Percentiles rank a stretch among this genome's conserved stretches.
Evolutionary conservation across 2,329 filamentous ascomycete species (phyloP).

Genomic region (Helminthosporium solani): DNA sequence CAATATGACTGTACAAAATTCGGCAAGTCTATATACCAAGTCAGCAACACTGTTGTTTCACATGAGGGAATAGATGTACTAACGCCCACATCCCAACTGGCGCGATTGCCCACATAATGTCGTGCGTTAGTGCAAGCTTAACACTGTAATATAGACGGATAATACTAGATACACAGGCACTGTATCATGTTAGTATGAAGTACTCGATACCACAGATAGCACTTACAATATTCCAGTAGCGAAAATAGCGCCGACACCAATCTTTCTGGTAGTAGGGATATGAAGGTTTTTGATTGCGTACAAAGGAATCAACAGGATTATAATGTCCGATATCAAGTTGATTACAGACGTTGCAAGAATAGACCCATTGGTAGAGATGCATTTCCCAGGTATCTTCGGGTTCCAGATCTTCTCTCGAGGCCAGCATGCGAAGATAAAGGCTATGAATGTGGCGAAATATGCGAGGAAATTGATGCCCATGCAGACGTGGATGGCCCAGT

Average conservation of each 20-base stretch:
- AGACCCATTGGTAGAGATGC: background rate
- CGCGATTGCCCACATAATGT: slow-evolving; percentile 11
- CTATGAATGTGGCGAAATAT: background rate
- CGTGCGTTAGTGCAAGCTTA: slow-evolving; percentile 5
- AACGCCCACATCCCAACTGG: slow-evolving; percentile 14
- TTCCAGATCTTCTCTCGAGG: slow-evolving; percentile 4
- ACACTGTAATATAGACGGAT: slow-evolving; percentile 13
- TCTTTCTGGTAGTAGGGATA: slow-evolving; percentile 15
- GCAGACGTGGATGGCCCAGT: slow-evolving; percentile 13
- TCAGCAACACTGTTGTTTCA: background rate
- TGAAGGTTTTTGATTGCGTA: slow-evolving; percentile 6
- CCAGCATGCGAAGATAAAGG: slow-evolving; percentile 1
- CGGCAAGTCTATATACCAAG: slow-evolving; percentile 1
- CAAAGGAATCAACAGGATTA: slow-evolving; percentile 4
- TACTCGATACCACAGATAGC: background rate
- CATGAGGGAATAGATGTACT: slow-evolving; percentile 1
- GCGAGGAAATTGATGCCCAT: slow-evolving; percentile 15
- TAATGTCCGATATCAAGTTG: slow-evolving; percentile 15
- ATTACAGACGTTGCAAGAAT: slow-evolving; percentile 7
- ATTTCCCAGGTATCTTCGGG: slow-evolving; percentile 1
- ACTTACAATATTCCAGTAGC: slow-evolving; percentile 11
- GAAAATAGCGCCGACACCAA: slow-evolving; percentile 28
- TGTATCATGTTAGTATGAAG: slow-evolving; percentile 1
- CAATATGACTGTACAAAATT: slow-evolving; percentile 13
- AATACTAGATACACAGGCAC: slow-evolving; percentile 12